A percentile compares a stretch with the other conserved stretches of the same genome.
phyloP scores from a whole-genome alignment of 129 eudicot genomes.

The Artemisia argyi region DNA sequence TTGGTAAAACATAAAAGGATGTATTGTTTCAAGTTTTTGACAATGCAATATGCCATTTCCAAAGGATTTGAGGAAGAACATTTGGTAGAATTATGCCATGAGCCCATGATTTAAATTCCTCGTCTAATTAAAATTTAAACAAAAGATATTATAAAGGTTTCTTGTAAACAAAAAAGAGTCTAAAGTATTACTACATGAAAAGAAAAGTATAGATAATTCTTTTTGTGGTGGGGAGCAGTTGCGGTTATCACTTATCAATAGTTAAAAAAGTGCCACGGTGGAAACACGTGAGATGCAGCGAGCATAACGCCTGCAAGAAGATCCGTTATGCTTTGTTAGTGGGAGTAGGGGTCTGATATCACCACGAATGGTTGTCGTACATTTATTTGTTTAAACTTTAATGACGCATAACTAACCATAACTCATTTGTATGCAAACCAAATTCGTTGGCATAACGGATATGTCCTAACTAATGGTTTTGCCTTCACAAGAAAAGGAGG shows the following conservation, averaged over 20 bases:
- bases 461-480: background rate
- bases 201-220: background rate
- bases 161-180: too few species aligned
- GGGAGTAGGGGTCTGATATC: constrained; percentile 30
- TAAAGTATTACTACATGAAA: too few species aligned
- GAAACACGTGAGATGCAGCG: constrained; percentile 37
- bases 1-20: too few species aligned
- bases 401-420: background rate
- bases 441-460: background rate
- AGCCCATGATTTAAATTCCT: too few species aligned
- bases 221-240: constrained; percentile 21
- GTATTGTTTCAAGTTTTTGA: too few species aligned
- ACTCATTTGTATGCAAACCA: background rate
- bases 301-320: constrained; percentile 36
- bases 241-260: constrained; percentile 5
- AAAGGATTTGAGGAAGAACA: too few species aligned
- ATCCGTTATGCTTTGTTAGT: constrained; percentile 34
- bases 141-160: too few species aligned
- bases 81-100: too few species aligned
- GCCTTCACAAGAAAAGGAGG: too few species aligned
- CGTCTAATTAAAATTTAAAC: too few species aligned
- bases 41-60: too few species aligned
- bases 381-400: constrained; percentile 4
- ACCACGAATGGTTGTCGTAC: constrained; percentile 27
- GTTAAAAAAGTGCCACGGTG: constrained; percentile 31